Conservation (phyloP, 345 rosid species). For the Camelina laxa region DNA sequence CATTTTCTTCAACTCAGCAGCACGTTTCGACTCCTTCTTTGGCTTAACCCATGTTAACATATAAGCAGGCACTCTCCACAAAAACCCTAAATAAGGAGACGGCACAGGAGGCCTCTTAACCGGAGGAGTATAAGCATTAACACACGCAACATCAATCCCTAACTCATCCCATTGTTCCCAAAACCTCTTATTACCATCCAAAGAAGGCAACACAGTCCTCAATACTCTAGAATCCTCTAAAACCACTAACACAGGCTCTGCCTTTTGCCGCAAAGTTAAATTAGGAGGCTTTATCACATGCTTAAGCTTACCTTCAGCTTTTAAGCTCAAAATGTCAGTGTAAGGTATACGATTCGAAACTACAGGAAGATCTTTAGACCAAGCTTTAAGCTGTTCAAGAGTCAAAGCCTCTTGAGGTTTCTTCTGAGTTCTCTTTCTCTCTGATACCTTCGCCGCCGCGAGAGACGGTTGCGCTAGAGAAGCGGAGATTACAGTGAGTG, state of each 20-base stretch:
- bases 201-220: conserved; percentile 79
- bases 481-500: conserved; percentile 69
- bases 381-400: conserved; percentile 72
- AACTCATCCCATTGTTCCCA: conserved; percentile 87
- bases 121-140: conserved; percentile 82
- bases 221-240: conserved; percentile 79
- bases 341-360: conserved; percentile 73
- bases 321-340: conserved; percentile 67
- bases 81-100: conserved; percentile 72
- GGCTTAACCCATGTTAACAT: conserved; percentile 60
- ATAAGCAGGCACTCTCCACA: conserved; percentile 68
- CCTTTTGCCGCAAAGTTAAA: conserved; percentile 50
- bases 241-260: conserved; percentile 76
- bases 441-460: conserved; percentile 53
- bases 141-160: conserved; percentile 64
- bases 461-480: conserved; percentile 55
- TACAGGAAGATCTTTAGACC: conserved; percentile 74
- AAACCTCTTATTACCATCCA: conserved; percentile 69
- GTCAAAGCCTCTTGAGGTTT: conserved; percentile 64
- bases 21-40: conserved; percentile 74
- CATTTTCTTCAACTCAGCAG: conserved; percentile 59
- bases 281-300: conserved; percentile 75
- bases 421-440: conserved; percentile 59
- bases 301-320: conserved; percentile 65
- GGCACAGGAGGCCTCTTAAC: conserved; percentile 78